Evolutionary conservation across 306 rosid genomes (phyloP), one percentile per base, ranked within the genome.

Genomic region (Ammopiptanthus mongolicus): DNA sequence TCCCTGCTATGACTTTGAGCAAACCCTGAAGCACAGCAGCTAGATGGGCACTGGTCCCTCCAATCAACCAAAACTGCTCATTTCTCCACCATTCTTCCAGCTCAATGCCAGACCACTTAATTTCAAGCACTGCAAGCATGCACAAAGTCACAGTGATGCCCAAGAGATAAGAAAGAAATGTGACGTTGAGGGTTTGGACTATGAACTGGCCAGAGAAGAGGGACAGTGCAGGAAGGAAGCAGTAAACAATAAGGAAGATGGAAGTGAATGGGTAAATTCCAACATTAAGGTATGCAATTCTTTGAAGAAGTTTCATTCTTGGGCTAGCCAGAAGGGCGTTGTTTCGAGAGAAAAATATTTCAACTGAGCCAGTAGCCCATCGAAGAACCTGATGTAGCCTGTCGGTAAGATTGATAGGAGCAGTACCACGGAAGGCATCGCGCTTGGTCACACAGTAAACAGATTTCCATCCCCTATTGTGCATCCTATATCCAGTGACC

Each of bases 51-150:
- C 98, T 93, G n/a, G 98, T 93, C 22, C 98, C 97, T 73, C 98
- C 98, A 33, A 93, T 93, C 87, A 93, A 37, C 98, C 98, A 93
- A 39, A 93, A 93, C 75, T 93, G 98, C 78, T 93, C 98, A 8
- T 93, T 93, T 76, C 98, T 89, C 98, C 98, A 93, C 98, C 98
- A 93, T 72, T 93, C 98, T 81, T 93, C 98, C 6, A 93, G 84
- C 69, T 87, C 96, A 23, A 93, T 89, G 48, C 98, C 98, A 0
- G 98, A 91, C 98, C 98, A 93, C 85, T 82, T 88, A 10, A 93
- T 89, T 86, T 93, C 98, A 15, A 93, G 98, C 65, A 93, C 87
- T 0, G 98, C 98, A 10, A 93, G 98, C 86, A 93, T 83, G 77
- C 91, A 91, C 37, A 93, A 23, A 4, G 97, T 93, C 75, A 93